phyloP scores from a whole-genome alignment of 768 basidiomycete species.

The Suillus cothurnatus region DNA sequence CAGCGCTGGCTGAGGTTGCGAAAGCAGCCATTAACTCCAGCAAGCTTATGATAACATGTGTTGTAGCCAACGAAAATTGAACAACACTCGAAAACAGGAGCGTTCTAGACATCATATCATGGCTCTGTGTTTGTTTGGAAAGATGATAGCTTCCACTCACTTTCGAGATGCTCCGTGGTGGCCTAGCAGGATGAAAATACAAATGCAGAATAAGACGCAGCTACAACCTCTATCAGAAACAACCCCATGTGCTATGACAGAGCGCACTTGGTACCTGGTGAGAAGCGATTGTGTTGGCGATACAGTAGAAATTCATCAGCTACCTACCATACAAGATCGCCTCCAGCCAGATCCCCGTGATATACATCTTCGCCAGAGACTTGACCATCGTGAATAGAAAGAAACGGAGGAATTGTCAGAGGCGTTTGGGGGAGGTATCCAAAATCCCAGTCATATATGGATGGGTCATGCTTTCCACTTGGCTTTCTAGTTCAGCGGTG shows the following conservation, averaged over 20 bases:
- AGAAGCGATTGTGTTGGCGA: background rate
- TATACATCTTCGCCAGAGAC: slow-evolving; percentile 6
- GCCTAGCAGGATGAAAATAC: slow-evolving; percentile 4
- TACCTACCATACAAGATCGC: slow-evolving; percentile 22
- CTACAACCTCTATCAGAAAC: slow-evolving; percentile 1
- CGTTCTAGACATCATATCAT: background rate
- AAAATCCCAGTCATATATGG: background rate
- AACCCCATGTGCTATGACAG: background rate
- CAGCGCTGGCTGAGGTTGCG: slow-evolving; percentile 12
- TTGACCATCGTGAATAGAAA: slow-evolving; percentile 12
- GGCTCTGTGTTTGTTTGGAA: background rate
- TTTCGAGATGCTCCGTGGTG: background rate
- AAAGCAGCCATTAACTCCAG: slow-evolving; percentile 14
- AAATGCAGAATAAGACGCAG: slow-evolving; percentile 7
- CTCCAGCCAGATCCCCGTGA: slow-evolving; percentile 15
- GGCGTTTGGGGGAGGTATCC: background rate
- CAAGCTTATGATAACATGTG: slow-evolving; percentile 14
- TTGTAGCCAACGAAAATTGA: slow-evolving; percentile 21
- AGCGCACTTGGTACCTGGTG: background rate
- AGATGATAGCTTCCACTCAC: background rate
- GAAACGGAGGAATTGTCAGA: background rate
- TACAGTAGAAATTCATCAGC: background rate
- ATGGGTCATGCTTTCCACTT: background rate
- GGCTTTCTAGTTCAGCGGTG: background rate
- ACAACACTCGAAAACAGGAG: slow-evolving; percentile 18